These are phyloP conservation scores for Monilinia polystroma DNA, from an alignment of 2,329 filamentous ascomycete species.

Conservation along the genomic window DNA sequence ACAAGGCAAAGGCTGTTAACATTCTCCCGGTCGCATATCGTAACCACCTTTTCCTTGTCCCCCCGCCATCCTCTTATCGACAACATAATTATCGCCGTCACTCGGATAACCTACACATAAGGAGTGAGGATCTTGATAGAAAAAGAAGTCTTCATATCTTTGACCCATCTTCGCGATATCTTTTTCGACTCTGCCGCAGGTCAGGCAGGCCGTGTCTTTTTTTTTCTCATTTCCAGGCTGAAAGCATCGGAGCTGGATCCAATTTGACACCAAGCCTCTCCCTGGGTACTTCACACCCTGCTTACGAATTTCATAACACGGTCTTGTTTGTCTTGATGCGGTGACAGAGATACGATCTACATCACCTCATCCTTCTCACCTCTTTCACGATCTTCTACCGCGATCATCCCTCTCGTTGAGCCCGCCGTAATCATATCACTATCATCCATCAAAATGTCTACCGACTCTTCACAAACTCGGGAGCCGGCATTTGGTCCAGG, in stretches of 20 bases:
- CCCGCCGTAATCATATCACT: conserved; percentile 4
- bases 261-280: conserved; percentile 32
- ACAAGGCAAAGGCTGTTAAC: conserved; percentile 3
- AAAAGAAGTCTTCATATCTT: background rate
- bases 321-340: conserved; percentile 19
- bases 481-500: conserved; percentile 11
- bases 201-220: conserved; percentile 25
- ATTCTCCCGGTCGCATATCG: conserved; percentile 32
- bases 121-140: conserved; percentile 20
- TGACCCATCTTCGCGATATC: background rate
- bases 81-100: conserved; percentile 25
- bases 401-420: conserved; percentile 3
- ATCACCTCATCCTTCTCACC: conserved; percentile 9
- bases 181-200: conserved; percentile 27
- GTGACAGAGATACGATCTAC: conserved; percentile 14
- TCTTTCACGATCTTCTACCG: conserved; percentile 5
- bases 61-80: conserved; percentile 36
- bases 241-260: conserved; percentile 24
- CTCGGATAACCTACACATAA: conserved; percentile 18
- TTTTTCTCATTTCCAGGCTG: conserved; percentile 17
- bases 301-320: conserved; percentile 15
- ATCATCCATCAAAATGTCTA: conserved; percentile 1
- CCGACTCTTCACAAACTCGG: conserved; percentile 9
- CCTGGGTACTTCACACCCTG: conserved; percentile 26
- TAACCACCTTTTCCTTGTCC: conserved; percentile 22